Conservation (phyloP, 495 filamentous ascomycete genomes). For the Aspergillus carlsbadensis region DNA sequence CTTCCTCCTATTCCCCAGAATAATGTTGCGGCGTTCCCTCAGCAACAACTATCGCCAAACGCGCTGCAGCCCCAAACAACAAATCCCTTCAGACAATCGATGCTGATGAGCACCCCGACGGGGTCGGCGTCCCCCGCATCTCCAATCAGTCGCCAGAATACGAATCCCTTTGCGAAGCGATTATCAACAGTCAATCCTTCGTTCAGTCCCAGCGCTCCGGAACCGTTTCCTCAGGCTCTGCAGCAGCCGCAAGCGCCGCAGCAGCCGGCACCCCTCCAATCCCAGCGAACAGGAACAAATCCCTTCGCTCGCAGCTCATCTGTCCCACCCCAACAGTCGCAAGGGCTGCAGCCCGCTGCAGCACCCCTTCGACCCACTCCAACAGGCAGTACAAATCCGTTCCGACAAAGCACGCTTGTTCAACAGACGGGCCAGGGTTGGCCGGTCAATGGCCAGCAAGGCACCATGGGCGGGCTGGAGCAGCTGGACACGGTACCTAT, state of each 20-base stretch:
- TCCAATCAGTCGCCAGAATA: constrained; percentile 62
- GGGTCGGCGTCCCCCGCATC: constrained; percentile 37
- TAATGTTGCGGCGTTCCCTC: constrained; percentile 50
- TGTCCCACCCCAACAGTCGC: constrained; percentile 33
- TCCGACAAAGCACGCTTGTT: constrained; percentile 83
- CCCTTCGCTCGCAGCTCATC: constrained; percentile 50
- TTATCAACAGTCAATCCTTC: constrained; percentile 46
- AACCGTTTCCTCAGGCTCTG: constrained; percentile 35
- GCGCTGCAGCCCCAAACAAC: constrained; percentile 60
- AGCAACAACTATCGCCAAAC: constrained; percentile 38
- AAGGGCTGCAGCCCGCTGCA: constrained; percentile 36
- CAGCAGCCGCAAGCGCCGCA: constrained; percentile 37
- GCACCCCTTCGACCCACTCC: constrained; percentile 62
- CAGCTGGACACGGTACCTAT: constrained; percentile 76
- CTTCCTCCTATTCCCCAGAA: constrained; percentile 66
- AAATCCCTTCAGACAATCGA: constrained; percentile 88
- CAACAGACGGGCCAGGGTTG: constrained; percentile 84
- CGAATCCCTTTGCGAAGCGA: constrained; percentile 79
- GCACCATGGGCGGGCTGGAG: constrained; percentile 83
- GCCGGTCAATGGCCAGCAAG: constrained; percentile 66
- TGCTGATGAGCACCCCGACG: constrained; percentile 61
- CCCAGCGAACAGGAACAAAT: constrained; percentile 50
- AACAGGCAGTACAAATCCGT: constrained; percentile 92
- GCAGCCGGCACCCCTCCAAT: constrained; percentile 36
- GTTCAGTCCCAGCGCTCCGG: constrained; percentile 26